These are phyloP conservation scores for Leptographium lundbergii DNA, from an alignment of 2,329 filamentous ascomycete genomes.

Conservation along the genomic window DNA sequence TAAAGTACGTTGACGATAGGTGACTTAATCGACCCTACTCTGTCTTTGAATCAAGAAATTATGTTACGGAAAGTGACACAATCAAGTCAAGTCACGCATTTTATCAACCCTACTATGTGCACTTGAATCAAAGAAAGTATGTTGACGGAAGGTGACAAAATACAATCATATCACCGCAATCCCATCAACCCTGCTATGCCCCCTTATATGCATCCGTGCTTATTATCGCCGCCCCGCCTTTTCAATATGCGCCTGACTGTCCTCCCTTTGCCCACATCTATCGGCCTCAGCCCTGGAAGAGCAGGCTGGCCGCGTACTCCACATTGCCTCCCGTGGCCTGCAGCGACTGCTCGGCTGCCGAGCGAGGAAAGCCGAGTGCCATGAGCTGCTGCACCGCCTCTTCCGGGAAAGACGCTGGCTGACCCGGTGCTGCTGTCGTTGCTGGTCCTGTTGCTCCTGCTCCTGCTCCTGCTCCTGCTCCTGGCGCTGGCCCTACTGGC, in stretches of 20 bases:
- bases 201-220: not conserved
- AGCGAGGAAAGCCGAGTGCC: constrained; percentile 62
- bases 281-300: constrained; percentile 39
- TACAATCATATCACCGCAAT: no score
- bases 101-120: no score
- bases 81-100: no score
- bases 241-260: not conserved
- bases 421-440: not conserved
- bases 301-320: constrained; percentile 72
- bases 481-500: not conserved
- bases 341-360: constrained; percentile 67
- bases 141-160: no score
- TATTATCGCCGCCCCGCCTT: not conserved
- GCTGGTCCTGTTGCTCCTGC: not conserved
- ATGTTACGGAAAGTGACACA: no score
- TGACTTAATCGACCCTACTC: no score
- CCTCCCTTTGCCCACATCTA: not conserved
- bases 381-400: constrained; percentile 65
- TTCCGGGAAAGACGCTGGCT: constrained; percentile 31
- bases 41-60: no score
- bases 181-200: no score
- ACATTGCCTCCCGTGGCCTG: constrained; percentile 76
- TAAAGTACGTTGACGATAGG: no score
- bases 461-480: not conserved
- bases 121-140: no score